Percentiles rank a stretch among this genome's conserved stretches.
phyloP scores from a whole-genome alignment of 2,329 filamentous ascomycete genomes.

The Stagonosporopsis chrysanthemi region DNA sequence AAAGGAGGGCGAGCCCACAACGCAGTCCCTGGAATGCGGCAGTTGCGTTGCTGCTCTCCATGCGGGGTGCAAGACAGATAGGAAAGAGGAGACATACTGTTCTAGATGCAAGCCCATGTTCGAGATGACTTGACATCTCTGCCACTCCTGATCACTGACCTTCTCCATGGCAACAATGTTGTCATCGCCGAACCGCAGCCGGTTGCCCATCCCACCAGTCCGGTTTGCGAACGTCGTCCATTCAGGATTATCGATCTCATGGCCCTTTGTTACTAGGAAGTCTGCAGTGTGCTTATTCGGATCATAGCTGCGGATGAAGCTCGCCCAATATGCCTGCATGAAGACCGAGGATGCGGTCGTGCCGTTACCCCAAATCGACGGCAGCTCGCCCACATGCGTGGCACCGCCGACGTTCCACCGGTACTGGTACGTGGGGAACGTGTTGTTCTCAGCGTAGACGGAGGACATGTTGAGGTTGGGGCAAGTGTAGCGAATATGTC shows the following conservation, averaged over 20 bases:
- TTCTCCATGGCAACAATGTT: constrained; percentile 43
- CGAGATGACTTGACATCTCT: constrained; percentile 35
- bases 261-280: constrained; percentile 26
- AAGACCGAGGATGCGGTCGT: constrained; percentile 38
- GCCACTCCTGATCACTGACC: constrained; percentile 30
- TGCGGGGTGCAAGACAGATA: background rate
- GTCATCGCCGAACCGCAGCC: constrained; percentile 38
- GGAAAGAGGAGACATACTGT: constrained; percentile 36
- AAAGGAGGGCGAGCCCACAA: background rate
- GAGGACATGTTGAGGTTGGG: constrained; percentile 54
- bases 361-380: constrained; percentile 51
- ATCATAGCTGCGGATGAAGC: constrained; percentile 52
- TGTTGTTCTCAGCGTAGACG: constrained; percentile 39
- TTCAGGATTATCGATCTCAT: constrained; percentile 29
- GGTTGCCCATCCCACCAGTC: constrained; percentile 20
- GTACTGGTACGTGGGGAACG: constrained; percentile 55
- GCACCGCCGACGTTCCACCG: constrained; percentile 57
- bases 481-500: constrained; percentile 60
- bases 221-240: constrained; percentile 34
- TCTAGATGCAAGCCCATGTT: constrained; percentile 39
- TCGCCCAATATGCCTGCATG: constrained; percentile 54
- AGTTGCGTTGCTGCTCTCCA: background rate
- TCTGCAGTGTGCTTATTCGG: constrained; percentile 50
- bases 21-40: constrained; percentile 1
- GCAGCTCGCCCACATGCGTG: constrained; percentile 48